Conservation (phyloP, 2,329 filamentous ascomycete species). For the Fusarium guadeloupense region DNA sequence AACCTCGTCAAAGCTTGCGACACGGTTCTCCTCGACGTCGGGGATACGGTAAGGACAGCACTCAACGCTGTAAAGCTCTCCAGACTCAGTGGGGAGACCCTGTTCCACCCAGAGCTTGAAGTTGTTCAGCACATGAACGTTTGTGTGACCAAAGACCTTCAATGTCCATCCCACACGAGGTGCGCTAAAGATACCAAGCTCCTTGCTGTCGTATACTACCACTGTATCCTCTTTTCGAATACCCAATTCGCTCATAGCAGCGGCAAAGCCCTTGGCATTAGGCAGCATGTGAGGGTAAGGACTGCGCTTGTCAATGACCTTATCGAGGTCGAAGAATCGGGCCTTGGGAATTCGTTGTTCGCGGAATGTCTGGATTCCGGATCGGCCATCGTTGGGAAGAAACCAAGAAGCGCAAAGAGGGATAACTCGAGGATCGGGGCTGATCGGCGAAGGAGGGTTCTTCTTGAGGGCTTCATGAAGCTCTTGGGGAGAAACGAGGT, state of each 20-base stretch:
- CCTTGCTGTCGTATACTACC: conserved; percentile 92
- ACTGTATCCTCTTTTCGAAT: conserved; percentile 88
- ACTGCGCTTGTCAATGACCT: conserved; percentile 84
- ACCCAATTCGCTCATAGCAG: conserved; percentile 88
- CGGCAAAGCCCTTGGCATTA: conserved; percentile 79
- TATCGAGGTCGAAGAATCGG: conserved; percentile 96
- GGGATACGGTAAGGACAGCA: conserved; percentile 72
- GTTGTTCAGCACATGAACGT: conserved; percentile 93
- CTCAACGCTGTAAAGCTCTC: conserved; percentile 73
- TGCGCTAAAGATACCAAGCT: conserved; percentile 93
- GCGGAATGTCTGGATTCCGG: conserved; percentile 82
- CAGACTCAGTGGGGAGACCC: conserved; percentile 83
- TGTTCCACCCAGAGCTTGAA: conserved; percentile 93
- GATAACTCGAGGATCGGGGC: conserved; percentile 82
- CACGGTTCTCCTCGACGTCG: conserved; percentile 67
- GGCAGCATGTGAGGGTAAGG: conserved; percentile 98
- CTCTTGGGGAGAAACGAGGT: conserved; percentile 86
- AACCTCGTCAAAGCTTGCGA: conserved; percentile 85
- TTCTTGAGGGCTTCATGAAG: conserved; percentile 82
- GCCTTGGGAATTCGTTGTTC: conserved; percentile 86
- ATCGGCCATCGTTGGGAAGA: conserved; percentile 88
- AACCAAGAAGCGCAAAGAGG: conserved; percentile 96
- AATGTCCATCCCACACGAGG: conserved; percentile 95
- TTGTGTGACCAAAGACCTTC: conserved; percentile 85
- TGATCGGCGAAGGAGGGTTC: conserved; percentile 81